Percentiles rank a stretch among this genome's conserved stretches.
Conservation (phyloP, 2,329 filamentous ascomycete genomes). For the Chalaropsis thielavioides region DNA sequence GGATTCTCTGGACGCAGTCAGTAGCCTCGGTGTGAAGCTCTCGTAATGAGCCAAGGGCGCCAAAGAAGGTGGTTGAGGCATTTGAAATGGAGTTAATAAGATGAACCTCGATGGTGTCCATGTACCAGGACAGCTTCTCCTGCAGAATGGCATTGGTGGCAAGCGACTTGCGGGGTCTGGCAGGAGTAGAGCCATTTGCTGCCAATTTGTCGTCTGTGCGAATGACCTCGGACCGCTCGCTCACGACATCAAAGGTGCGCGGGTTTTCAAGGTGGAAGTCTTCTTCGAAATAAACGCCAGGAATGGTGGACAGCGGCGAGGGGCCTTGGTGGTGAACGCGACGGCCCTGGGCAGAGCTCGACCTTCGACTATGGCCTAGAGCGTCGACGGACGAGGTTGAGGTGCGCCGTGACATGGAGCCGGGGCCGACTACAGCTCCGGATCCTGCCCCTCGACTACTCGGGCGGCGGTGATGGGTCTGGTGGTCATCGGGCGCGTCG, state of each 20-base stretch:
- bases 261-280: conserved; percentile 93
- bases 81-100: conserved; percentile 92
- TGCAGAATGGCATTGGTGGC: conserved; percentile 95
- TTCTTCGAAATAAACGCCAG: conserved; percentile 84
- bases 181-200: conserved; percentile 37
- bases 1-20: conserved; percentile 79
- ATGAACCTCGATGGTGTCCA: conserved; percentile 97
- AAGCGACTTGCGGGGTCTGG: conserved; percentile 59
- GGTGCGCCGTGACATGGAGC: conserved; percentile 26
- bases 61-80: conserved; percentile 92
- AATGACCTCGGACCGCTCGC: conserved; percentile 94
- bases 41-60: conserved; percentile 75
- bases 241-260: conserved; percentile 89
- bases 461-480: conserved; percentile 32
- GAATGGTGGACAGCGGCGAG: conserved; percentile 82
- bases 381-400: conserved; percentile 30
- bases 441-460: conserved; percentile 30
- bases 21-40: conserved; percentile 86
- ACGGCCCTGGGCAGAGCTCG: conserved; percentile 17
- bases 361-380: conserved; percentile 8
- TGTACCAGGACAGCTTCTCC: conserved; percentile 98
- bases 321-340: conserved; percentile 54
- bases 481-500: conserved; percentile 18
- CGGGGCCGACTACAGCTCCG: not conserved
- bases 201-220: conserved; percentile 43